Base-by-base conservation (phyloP, 139 green algal genomes). In the Asterochloris sp. region DNA sequence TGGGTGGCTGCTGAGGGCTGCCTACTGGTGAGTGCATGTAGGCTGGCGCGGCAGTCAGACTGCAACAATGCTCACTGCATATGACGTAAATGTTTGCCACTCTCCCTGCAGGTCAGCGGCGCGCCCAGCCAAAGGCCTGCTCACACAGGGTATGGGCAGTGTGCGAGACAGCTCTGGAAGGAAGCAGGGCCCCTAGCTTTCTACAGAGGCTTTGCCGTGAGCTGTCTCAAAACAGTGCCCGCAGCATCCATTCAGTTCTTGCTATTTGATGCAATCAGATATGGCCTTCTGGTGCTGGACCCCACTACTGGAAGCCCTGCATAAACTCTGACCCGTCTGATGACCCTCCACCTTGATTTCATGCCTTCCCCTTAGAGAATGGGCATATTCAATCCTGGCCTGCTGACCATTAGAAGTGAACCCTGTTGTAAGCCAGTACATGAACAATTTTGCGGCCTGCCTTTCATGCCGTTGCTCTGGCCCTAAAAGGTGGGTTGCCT, bases 121-220 rank as follows among this genome's bases (percentile, higher is more conserved):
- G 69, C 78, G 8, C 67, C 61, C 13, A 61, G 74, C 9, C 78
- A 77, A 13, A 77, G 27, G 10, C 13, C 28, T 16, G 23, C 24
- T 15, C 81, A 78, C 68, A 47, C 26, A n/a, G 84, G 84, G 61
- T 83, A 82, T n/a, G 73, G 84, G 54, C 83, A 92, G 82, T 92
- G 87, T 80, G 62, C 90, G 67, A 63, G 66, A 12, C 79, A 79
- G 76, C 89, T 93, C 76, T 78, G 68, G 47, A 21, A 61, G 68
- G 79, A 73, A 11, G 82, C 84, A 28, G 88, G 83, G 0, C 21
- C 86, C 19, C 47, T 24, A 13, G 79, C 83, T 69, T 84, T 94
- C 23, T 93, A 92, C 82, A 78, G 88, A 47, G 91, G 91, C 60
- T 83, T 79, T 62, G 60, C 71, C 16, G 79, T 91, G n/a, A 92